A percentile compares a stretch with the other conserved stretches of the same genome.
These are phyloP conservation scores for Cytospora piceae DNA, from an alignment of 2,329 filamentous ascomycete species.

Conservation along the genomic window DNA sequence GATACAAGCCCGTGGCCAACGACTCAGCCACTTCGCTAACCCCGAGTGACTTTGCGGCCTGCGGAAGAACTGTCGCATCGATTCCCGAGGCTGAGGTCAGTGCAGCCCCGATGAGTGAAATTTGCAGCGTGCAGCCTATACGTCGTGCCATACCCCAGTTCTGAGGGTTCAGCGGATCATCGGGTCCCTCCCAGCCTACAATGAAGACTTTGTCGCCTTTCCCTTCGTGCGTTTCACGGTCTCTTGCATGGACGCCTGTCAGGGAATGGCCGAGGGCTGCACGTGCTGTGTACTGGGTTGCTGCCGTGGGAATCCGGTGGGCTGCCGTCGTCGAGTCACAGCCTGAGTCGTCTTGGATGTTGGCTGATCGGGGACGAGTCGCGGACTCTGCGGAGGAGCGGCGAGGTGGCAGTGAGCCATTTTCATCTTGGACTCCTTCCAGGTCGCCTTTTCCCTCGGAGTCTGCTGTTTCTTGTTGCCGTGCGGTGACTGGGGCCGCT, in stretches of 20 bases:
- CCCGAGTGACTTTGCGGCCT: constrained; percentile 49
- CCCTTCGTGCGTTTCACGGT: constrained; percentile 35
- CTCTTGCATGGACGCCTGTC: constrained; percentile 39
- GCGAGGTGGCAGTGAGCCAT: background rate
- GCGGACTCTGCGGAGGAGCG: constrained; percentile 8
- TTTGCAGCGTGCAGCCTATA: constrained; percentile 45
- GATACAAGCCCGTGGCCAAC: constrained; percentile 47
- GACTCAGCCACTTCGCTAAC: constrained; percentile 55
- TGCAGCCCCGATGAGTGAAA: constrained; percentile 52
- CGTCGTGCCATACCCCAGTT: constrained; percentile 42
- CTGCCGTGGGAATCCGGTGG: constrained; percentile 26
- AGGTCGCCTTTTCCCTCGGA: background rate
- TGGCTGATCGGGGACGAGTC: background rate
- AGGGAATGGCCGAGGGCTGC: constrained; percentile 38
- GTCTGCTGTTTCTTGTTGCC: background rate
- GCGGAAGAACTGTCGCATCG: constrained; percentile 51
- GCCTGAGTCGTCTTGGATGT: background rate
- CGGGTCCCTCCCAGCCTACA: constrained; percentile 44
- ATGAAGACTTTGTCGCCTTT: constrained; percentile 39
- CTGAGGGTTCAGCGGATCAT: constrained; percentile 44
- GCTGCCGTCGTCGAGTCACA: constrained; percentile 1
- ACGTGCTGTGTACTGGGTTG: constrained; percentile 31
- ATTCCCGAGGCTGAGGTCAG: constrained; percentile 55
- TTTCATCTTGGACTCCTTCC: constrained; percentile 10
- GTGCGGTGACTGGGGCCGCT: background rate